Percentiles rank a stretch among this genome's conserved stretches.
phyloP scores from a whole-genome alignment of 208 protist species.

The Trypanosomatidae sp. region DNA sequence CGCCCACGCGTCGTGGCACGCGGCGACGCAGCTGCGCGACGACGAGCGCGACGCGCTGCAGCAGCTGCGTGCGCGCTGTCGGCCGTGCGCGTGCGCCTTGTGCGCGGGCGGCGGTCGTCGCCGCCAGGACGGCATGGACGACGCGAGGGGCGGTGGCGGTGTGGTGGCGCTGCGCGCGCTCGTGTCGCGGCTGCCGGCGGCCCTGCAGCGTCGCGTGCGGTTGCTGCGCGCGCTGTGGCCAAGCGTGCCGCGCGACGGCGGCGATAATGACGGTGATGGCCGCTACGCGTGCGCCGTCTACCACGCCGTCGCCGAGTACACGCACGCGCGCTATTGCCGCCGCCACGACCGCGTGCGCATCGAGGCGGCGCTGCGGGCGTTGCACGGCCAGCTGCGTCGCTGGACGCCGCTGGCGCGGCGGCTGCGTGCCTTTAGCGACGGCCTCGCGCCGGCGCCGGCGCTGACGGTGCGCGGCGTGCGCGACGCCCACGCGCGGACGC shows the following conservation, averaged over 20 bases:
- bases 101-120: not conserved
- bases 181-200: conserved; percentile 12
- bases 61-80: not conserved
- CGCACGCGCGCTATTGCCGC: conserved; percentile 32
- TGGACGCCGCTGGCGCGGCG: conserved; percentile 50
- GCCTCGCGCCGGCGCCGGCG: conserved; percentile 6
- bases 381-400: conserved; percentile 18
- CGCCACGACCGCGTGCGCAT: conserved; percentile 45
- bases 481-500: conserved; percentile 13
- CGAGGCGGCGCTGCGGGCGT: conserved; percentile 18
- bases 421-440: conserved; percentile 7
- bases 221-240: conserved; percentile 50
- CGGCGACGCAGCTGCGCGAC: conserved; percentile 3
- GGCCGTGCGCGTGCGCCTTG: not conserved
- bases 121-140: no score
- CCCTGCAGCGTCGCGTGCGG: conserved; percentile 44
- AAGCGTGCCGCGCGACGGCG: no score
- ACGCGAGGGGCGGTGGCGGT: no score
- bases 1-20: conserved; percentile 18
- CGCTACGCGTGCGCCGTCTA: no score
- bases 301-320: conserved; percentile 47
- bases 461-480: conserved; percentile 8
- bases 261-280: no score
- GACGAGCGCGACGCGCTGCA: not conserved
- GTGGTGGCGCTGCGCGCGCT: not conserved